Evolutionary conservation across 805 yeast species (phyloP), one percentile per base, ranked within the genome.

Genomic region (Cyberlindnera euphorbiiphila): DNA sequence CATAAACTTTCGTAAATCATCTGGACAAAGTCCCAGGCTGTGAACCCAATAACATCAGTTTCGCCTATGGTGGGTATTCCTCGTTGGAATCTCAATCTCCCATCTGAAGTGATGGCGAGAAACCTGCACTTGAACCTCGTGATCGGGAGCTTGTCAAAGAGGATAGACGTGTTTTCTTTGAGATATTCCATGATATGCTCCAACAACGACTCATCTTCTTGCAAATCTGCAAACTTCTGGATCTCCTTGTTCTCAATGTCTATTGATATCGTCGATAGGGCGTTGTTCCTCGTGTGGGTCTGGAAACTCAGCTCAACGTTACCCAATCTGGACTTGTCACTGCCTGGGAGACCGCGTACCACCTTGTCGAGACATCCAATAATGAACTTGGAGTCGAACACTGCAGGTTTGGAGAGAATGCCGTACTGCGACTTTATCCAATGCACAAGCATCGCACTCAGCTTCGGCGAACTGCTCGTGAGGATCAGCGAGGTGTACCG

Each of bases 361-460:
- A 54, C 42, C 7, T 48, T 38, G 24, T 60, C 60, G 15, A 60
- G 44, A 5, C 57, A 41, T 0, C 37, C 48, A 10, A 57, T 41
- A 43, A 61, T 55, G 20, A 47, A 41, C 4, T 32, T 27, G 3
- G 54, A 46, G 15, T 51, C 50, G 25, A 63, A 53, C 9, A 20
- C 28, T 15, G 61, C 16, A 0, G 58, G 51, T 36, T 54, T 49
- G 6, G 54, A 32, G 5, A 59, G 32, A 5, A 50, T 36, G 13
- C 64, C 62, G 9, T 39, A 38, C 10, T 49, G 50, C 2, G 49
- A 41, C 32, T 51, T 55, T 10, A 63, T 37, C 64, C 64, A 60
- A 7, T 56, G 51, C 1, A 53, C 27, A 16, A 60, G 20, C 36
- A 57, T 29, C 28, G 32, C 34, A 27, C 39, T 29, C 40, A 43